Evolutionary conservation across 148 eudicot genomes (phyloP).

Genomic region (Talinum fruticosum): DNA sequence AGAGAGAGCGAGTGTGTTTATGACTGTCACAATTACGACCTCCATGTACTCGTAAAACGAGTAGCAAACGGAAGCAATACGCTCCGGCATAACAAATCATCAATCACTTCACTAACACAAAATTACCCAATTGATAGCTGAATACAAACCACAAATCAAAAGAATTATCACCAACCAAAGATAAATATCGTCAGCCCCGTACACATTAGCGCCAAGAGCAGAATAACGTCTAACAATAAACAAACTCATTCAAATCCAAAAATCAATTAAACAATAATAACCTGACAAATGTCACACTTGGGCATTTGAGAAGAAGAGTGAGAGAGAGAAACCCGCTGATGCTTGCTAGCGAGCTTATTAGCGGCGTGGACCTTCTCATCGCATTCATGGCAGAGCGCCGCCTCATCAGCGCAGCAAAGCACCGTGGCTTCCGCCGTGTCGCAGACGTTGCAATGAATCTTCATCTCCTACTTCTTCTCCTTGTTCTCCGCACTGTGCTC

Average conservation of each 20-base stretch:
- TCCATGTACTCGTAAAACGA: too few species aligned
- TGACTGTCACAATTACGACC: too few species aligned
- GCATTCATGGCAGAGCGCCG: slow-evolving; percentile 38
- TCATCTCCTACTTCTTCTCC: slow-evolving; percentile 38
- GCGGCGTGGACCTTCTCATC: slow-evolving; percentile 92
- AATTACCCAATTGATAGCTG: neutral
- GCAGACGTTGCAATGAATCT: slow-evolving; percentile 96
- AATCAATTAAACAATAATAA: slow-evolving; percentile 12
- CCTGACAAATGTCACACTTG: slow-evolving; percentile 95
- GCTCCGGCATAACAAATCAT: too few species aligned
- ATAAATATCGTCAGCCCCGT: neutral
- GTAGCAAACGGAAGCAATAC: too few species aligned
- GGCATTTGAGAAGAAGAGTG: slow-evolving; percentile 56
- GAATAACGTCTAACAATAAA: neutral
- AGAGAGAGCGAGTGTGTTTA: too few species aligned
- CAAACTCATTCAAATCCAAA: neutral
- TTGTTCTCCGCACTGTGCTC: neutral
- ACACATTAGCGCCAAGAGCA: neutral
- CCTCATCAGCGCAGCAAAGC: slow-evolving; percentile 57
- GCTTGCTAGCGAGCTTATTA: slow-evolving; percentile 90
- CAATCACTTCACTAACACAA: neutral
- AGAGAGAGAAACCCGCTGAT: slow-evolving; percentile 74
- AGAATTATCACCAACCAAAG: neutral
- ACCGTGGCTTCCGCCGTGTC: slow-evolving; percentile 79
- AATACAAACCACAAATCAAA: neutral